Evolutionary conservation across 1,284 basidiomycete species (phyloP), one percentile per base, ranked within the genome.

Genomic region (Naganishia sp.): DNA sequence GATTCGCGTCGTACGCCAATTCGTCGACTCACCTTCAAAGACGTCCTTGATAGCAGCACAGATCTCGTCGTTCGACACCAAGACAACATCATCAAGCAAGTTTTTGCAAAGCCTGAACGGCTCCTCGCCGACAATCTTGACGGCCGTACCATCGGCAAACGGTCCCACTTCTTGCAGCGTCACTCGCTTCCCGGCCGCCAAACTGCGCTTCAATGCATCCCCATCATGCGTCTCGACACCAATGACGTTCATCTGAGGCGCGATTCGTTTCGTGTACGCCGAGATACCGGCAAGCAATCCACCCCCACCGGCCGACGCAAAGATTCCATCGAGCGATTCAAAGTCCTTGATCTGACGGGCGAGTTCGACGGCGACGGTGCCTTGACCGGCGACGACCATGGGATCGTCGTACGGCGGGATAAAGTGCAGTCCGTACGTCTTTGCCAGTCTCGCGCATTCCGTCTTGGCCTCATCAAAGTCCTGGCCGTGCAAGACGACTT

Each of bases 31-130:
- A 92, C 94, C 94, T 83, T 99, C 94, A 74, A 98, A 99, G 31
- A 98, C 89, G 75, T 99, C 96, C 81, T 98, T 98, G 82, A 99
- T 98, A 18, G 94, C 94, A 4, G 96, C 96, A 76, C 96, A 99
- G 64, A 99, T 88, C 77, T 96, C 96, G 75, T 99, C 96, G 71
- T 96, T 99, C 76, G 89, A 87, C 23, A 90, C 92, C 71, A 90
- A 85, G 49, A 94, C 87, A 41, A 99, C 82, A 10, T 86, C 89
- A 73, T 98, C 93, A n/a, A 97, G 79, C 23, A 92, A 82, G 60
- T 89, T 83, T 75, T 89, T 83, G 80, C 94, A 98, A 69, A 99
- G 85, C 68, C 96, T 85, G 82, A 97, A 97, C 2, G 92, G 89
- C 76, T 99, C 96, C 77, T 89, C 90, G 11, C 96, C 96, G 0